phyloP scores from a whole-genome alignment of 2,329 filamentous ascomycete genomes.

The Beauveria pseudobassiana region DNA sequence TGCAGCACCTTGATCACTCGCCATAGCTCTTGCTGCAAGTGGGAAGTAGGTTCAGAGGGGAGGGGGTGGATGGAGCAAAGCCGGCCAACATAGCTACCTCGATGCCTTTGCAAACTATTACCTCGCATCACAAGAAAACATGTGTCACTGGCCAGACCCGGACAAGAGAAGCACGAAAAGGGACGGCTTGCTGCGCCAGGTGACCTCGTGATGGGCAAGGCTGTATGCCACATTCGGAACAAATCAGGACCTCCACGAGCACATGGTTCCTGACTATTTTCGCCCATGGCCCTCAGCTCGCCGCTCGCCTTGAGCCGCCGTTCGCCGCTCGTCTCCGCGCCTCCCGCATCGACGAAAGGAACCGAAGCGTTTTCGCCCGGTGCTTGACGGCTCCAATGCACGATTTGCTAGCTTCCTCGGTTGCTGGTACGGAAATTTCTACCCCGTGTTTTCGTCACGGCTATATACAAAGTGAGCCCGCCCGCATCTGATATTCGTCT shows the following conservation, averaged over 20 bases:
- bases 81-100: background rate
- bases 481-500: background rate
- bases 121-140: conserved; percentile 5
- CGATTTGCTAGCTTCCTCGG: conserved; percentile 7
- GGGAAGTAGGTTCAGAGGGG: background rate
- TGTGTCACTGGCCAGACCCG: conserved; percentile 1
- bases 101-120: background rate
- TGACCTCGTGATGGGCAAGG: conserved; percentile 6
- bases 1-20: background rate
- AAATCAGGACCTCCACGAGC: conserved; percentile 1
- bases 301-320: conserved; percentile 9
- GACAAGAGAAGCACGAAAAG: background rate
- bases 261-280: conserved; percentile 13
- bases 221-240: conserved; percentile 6
- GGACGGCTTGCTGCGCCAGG: background rate
- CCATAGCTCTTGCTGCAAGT: background rate
- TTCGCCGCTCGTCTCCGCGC: conserved; percentile 9
- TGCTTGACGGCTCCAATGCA: background rate
- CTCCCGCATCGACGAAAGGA: background rate
- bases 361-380: conserved; percentile 9
- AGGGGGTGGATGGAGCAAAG: conserved; percentile 1
- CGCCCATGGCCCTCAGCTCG: background rate
- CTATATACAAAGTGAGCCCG: background rate
- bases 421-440: conserved; percentile 9
- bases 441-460: conserved; percentile 10